A percentile compares a stretch with the other conserved stretches of the same genome.
These are phyloP conservation scores for Novymonas esmeraldas DNA, from an alignment of 208 protist genomes.

Conservation along the genomic window DNA sequence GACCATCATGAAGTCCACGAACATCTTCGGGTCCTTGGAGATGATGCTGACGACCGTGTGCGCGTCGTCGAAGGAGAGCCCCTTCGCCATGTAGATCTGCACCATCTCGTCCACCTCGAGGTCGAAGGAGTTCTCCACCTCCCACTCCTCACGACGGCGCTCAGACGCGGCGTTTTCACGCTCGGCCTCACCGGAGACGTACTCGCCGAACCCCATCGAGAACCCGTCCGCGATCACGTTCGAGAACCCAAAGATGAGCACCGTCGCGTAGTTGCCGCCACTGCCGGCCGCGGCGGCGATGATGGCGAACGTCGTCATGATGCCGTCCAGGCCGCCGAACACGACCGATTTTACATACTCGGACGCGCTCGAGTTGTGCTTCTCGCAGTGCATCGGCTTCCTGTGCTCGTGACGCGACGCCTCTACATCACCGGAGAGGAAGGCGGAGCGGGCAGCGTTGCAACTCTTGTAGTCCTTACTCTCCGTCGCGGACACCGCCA, in stretches of 20 bases:
- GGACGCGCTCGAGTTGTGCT: slow-evolving; percentile 83
- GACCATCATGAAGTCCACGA: slow-evolving; percentile 96
- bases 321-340: slow-evolving; percentile 95
- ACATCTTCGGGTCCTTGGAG: slow-evolving; percentile 92
- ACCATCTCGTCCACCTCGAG: slow-evolving; percentile 95
- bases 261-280: slow-evolving; percentile 77
- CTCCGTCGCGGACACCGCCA: slow-evolving; percentile 23
- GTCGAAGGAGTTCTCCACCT: slow-evolving; percentile 94
- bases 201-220: slow-evolving; percentile 96
- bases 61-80: slow-evolving; percentile 90
- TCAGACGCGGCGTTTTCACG: slow-evolving; percentile 87
- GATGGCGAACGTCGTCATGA: slow-evolving; percentile 96
- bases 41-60: slow-evolving; percentile 93
- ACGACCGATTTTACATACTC: slow-evolving; percentile 95
- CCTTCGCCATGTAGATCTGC: slow-evolving; percentile 94
- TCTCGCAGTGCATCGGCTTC: slow-evolving; percentile 78
- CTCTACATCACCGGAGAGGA: slow-evolving; percentile 68
- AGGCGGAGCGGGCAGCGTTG: slow-evolving; percentile 62
- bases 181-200: slow-evolving; percentile 92
- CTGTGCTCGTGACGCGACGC: slow-evolving; percentile 78
- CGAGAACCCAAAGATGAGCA: slow-evolving; percentile 94
- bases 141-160: slow-evolving; percentile 92
- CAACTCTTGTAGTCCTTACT: slow-evolving; percentile 73
- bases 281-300: slow-evolving; percentile 90
- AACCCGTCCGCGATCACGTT: slow-evolving; percentile 95